Evolutionary conservation across 441 rosid genomes (phyloP).

Genomic region (Gossypium laxum): DNA sequence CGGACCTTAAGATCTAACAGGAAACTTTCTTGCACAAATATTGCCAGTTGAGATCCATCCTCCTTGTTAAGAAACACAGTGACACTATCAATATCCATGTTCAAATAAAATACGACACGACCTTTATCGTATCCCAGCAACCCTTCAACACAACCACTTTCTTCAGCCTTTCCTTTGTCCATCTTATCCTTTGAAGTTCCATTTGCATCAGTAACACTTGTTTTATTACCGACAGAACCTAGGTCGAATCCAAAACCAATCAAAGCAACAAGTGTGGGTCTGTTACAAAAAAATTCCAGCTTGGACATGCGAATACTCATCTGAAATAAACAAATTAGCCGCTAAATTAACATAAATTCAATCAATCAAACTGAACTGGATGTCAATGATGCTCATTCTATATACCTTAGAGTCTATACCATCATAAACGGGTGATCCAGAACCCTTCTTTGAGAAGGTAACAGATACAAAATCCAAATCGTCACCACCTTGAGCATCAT

Average conservation of each 20-base stretch:
- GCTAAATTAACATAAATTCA: constrained; percentile 9
- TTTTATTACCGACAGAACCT: constrained; percentile 33
- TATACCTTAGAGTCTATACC: constrained; percentile 92
- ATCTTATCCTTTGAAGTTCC: constrained; percentile 34
- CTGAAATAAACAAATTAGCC: constrained; percentile 45
- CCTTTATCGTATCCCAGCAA: constrained; percentile 89
- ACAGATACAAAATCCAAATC: constrained; percentile 79
- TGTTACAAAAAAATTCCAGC: constrained; percentile 87
- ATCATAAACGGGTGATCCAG: constrained; percentile 72
- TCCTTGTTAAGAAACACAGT: constrained; percentile 85
- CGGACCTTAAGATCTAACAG: constrained; percentile 83
- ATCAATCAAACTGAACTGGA: constrained; percentile 8
- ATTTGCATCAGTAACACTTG: constrained; percentile 25
- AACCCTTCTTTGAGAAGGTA: constrained; percentile 60
- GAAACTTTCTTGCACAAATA: constrained; percentile 91
- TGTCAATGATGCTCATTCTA: constrained; percentile 17
- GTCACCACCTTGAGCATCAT: constrained; percentile 77
- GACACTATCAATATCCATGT: constrained; percentile 85
- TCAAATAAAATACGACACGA: constrained; percentile 79
- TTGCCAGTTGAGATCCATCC: constrained; percentile 93
- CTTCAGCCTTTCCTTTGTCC: constrained; percentile 62
- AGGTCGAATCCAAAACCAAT: constrained; percentile 83
- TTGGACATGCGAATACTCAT: constrained; percentile 94
- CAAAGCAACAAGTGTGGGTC: constrained; percentile 90
- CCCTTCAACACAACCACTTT: constrained; percentile 64